Evolutionary conservation across 208 protist species (phyloP).

Genomic region (Acanthamoeba sp.): DNA sequence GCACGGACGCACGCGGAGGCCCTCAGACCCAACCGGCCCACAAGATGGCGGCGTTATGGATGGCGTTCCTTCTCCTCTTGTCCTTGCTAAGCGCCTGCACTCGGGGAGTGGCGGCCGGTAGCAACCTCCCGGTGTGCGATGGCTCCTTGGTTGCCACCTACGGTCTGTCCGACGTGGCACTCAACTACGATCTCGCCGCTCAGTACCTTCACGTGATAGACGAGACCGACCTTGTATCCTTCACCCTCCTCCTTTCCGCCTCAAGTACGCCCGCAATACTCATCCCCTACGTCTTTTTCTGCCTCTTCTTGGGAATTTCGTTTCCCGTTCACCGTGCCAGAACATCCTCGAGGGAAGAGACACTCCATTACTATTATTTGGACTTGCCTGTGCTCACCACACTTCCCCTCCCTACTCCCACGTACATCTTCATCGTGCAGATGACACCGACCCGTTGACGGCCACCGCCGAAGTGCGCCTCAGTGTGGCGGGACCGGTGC

Average conservation of each 20-base stretch:
- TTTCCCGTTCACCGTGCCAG: no score
- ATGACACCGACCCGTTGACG: not conserved
- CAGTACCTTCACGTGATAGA: not conserved
- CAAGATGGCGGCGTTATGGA: no score
- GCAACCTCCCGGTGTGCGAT: not conserved
- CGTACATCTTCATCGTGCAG: no score
- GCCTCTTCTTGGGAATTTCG: not conserved
- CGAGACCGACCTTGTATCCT: not conserved
- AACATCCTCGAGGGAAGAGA: no score
- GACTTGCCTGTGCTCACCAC: no score
- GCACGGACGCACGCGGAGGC: no score
- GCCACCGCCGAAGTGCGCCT: not conserved
- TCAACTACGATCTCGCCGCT: not conserved
- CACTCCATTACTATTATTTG: no score
- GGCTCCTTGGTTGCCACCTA: not conserved
- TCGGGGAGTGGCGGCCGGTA: not conserved
- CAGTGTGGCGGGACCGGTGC: not conserved
- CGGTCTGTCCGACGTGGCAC: not conserved
- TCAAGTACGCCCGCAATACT: slow-evolving; percentile 1
- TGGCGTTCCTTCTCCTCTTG: no score
- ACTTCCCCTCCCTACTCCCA: no score
- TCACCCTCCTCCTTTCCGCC: not conserved
- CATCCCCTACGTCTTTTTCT: not conserved
- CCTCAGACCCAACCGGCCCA: no score
- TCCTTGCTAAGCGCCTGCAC: no score